Conservation (phyloP, 495 filamentous ascomycete genomes). For the Thozetella sp. region DNA sequence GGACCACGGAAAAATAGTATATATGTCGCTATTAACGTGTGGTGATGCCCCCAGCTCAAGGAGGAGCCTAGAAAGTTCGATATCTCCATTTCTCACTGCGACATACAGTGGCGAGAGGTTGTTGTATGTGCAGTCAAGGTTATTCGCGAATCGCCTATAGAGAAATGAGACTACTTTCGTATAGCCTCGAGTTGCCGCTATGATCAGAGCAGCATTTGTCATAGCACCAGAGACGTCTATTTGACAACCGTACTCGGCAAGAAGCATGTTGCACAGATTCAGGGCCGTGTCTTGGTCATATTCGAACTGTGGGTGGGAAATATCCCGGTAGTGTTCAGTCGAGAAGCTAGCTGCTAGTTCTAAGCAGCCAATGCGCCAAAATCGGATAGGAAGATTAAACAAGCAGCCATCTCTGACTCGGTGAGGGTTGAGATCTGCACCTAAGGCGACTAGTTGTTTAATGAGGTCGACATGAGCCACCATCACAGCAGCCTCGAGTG, state of each 20-base stretch:
- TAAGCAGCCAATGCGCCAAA: conserved; percentile 7
- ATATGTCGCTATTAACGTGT: neutral
- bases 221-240: conserved; percentile 1
- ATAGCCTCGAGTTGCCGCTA: conserved; percentile 9
- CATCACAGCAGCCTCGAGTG: neutral
- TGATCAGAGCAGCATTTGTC: conserved; percentile 8
- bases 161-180: conserved; percentile 10
- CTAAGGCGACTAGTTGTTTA: neutral
- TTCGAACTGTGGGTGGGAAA: neutral
- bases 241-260: neutral
- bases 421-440: conserved; percentile 6
- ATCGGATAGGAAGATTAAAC: too few species aligned
- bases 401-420: too few species aligned
- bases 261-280: neutral
- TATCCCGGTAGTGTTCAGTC: neutral
- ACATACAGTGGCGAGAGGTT: conserved; percentile 5
- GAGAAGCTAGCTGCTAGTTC: conserved; percentile 6
- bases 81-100: neutral
- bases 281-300: neutral
- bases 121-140: neutral
- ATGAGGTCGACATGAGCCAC: conserved; percentile 6
- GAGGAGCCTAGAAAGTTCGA: conserved; percentile 9
- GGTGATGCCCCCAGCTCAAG: conserved; percentile 8
- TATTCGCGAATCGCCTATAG: neutral
- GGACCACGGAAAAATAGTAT: neutral